Base-by-base conservation (phyloP, 371 early-diverging fungal genomes). In the Chytridium lagenaria region DNA sequence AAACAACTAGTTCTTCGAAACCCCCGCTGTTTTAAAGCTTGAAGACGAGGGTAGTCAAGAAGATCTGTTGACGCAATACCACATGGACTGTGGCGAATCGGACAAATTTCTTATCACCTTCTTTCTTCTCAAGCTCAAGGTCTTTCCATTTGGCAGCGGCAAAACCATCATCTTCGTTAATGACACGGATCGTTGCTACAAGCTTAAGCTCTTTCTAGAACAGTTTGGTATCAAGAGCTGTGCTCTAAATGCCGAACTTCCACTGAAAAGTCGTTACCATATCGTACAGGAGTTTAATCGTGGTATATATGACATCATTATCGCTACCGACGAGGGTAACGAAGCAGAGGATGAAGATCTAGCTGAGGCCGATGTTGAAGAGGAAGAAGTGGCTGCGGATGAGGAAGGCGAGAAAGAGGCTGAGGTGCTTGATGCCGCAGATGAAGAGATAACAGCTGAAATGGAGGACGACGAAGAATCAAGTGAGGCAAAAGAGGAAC, bases 221-320 rank as follows among this genome's bases (percentile, higher is more conserved):
- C 95, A 96, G 80, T 98, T 98, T 78, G 92, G 93, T 2, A 92
- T 98, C 75, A 89, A 87, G 67, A 87, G 92, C 31, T 95, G 96
- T 63, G 93, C 96, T 7, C 85, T 98, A 57, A 97, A 98, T 83
- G 92, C 95, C 37, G 97, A 95, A 83, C 77, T 98, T 71, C 99
- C 99, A 0, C 77, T 95, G 74, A 95, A 95, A 72, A 77, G 77
- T 61, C 84, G 95, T 77, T 91, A 90, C 76, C 96, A 98, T 77
- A 95, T 97, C 73, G 95, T 98, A 19, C 92, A 97, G 72, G 97
- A 98, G 78, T 97, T 97, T 81, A 98, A 98, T 83, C 89, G 93
- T 50, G 99, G 99, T n/a, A 88, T 95, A 1, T 98, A 96, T 80
- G 95, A 96, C 71, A 93, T 93, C 77, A 88, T 98, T 70, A 94